Base-by-base conservation (phyloP, 768 basidiomycete species). In the Leucocoprinus sp. region DNA sequence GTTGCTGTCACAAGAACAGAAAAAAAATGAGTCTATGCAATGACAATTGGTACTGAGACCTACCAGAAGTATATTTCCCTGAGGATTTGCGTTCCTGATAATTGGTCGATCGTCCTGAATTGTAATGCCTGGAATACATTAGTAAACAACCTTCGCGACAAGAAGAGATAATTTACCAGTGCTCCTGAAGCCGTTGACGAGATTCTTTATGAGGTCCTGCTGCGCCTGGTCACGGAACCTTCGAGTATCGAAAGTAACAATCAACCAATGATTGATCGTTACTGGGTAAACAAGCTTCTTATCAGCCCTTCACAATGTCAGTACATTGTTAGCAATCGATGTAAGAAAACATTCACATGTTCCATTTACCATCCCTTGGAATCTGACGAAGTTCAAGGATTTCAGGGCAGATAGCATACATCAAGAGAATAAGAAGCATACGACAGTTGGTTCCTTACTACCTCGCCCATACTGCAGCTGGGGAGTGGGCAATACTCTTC, bases 291-390 rank as follows among this genome's bases (percentile, higher is more conserved):
- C 80, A 57, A 90, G 80, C 26, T 71, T 69, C 52, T 86, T 86
- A 51, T 85, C 83, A 0, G 80, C 70, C 80, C 82, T 85, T 29
- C 12, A 11, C n/a, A 35, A 40, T 26, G 9, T 42, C 5, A 42
- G 27, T 6, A 42, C 5, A 18, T 19, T 17, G 14, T 18, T 7
- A 7, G 11, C 36, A 8, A 8, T 14, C 8, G 24, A 22, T 23
- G 14, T 23, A 21, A 7, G 37, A 22, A 29, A 8, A 38, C 8
- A 15, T 39, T 41, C 18, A 48, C 46, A 87, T 83, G 47, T 87
- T 87, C 84, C 84, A 87, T 0, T 72, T 59, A 0, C 84, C 85
- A 43, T 85, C 74, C 1, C 64, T 58, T 0, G 84, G 84, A 33
- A 49, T 56, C 80, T 83, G 17, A 38, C n/a, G n/a, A n/a, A n/a